phyloP scores from a whole-genome alignment of 1,284 basidiomycete genomes.

The Vanrija pseudolonga region DNA sequence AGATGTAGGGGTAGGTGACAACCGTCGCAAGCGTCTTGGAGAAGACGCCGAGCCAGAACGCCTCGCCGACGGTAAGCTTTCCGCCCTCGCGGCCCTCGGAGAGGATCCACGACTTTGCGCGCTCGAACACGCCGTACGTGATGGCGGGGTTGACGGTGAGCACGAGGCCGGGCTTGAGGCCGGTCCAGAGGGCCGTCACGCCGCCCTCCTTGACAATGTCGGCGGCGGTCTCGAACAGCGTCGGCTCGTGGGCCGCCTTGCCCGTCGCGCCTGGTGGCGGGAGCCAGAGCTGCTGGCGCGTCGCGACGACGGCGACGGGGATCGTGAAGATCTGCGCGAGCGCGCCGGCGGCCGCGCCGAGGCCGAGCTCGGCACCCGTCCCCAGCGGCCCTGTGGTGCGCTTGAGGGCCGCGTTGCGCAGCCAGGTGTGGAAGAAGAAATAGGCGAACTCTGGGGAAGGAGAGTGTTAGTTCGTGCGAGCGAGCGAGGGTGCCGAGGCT shows the following conservation, averaged over 20 bases:
- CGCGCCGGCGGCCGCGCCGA: constrained; percentile 89
- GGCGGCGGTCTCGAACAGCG: constrained; percentile 62
- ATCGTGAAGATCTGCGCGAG: constrained; percentile 98
- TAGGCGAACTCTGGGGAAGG: constrained; percentile 92
- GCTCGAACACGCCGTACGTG: constrained; percentile 94
- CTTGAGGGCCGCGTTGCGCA: constrained; percentile 56
- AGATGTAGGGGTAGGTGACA: constrained; percentile 58
- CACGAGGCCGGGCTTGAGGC: constrained; percentile 86
- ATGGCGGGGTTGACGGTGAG: constrained; percentile 97
- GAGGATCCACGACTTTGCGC: constrained; percentile 61
- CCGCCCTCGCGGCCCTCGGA: constrained; percentile 45
- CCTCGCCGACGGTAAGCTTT: constrained; percentile 59
- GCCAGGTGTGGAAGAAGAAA: constrained; percentile 97
- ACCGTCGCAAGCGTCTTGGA: constrained; percentile 96
- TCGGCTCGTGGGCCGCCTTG: constrained; percentile 30
- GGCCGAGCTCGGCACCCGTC: constrained; percentile 74
- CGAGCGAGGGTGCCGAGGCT: too few species aligned
- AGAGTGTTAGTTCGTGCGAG: too few species aligned
- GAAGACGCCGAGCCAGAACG: constrained; percentile 84
- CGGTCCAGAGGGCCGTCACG: constrained; percentile 86
- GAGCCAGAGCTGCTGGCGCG: constrained; percentile 85
- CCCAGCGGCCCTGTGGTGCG: constrained; percentile 56
- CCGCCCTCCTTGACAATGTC: constrained; percentile 94
- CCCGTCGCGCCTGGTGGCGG: constrained; percentile 14
- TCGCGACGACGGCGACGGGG: constrained; percentile 95